Base-by-base conservation (phyloP, 352 stramenopile species). In the Phytophthora syringae region DNA sequence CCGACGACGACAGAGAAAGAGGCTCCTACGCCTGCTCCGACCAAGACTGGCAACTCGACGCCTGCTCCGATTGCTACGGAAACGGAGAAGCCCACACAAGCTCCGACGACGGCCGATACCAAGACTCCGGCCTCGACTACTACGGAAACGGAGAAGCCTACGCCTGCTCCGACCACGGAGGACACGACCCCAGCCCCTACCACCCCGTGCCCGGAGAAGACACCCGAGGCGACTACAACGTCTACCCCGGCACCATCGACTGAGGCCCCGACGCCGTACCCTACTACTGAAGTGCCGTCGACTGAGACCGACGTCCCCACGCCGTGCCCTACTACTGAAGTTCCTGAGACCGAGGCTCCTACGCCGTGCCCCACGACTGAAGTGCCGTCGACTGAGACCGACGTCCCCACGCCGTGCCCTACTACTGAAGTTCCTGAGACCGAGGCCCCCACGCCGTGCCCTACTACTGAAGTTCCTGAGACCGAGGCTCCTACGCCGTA, bases 191-290 rank as follows among this genome's bases (percentile, higher is more conserved):
- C 67, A 16, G 56, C 45, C 1, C 49, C 52, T 10, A 64, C 56
- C 15, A 80, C 68, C 0, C 63, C 59, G 2, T 68, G 47, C 51
- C 63, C 72, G 4, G 66, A 71, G 30, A 77, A 39, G 15, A 60
- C 55, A 1, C 63, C 55, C 0, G 53, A 52, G 21, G 45, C 61
- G 34, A 70, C 61, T 37, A 55, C 42, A 28, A 60, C 71, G 60
- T 50, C 64, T 7, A 79, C 70, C 0, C 55, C 67, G 1, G 62
- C 71, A 0, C 65, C 72, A 0, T 59, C 53, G n/a, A 67, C 65
- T 11, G 39, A 39, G 7, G 42, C 18, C 4, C 12, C 21, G 12
- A 54, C 43, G 9, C 59, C 49, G 25, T 52, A 13, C 49, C 34
- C 42, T 5, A 55, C 50, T 11, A 60, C 49, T 16, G 21, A 36